phyloP scores from a whole-genome alignment of 2,329 filamentous ascomycete genomes.

The Aspergillus luchuensis region DNA sequence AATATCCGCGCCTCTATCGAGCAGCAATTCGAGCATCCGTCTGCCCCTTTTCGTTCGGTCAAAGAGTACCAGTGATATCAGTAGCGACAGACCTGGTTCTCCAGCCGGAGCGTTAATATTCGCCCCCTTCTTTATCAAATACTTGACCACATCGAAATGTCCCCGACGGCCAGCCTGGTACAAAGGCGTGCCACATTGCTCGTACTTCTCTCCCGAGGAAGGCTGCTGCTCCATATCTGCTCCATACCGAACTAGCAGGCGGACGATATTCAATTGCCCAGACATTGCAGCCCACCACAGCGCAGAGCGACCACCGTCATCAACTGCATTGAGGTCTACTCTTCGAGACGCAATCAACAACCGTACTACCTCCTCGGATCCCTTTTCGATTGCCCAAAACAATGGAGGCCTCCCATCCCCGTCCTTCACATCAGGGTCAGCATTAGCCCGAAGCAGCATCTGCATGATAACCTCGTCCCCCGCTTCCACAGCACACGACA shows the following conservation, averaged over 20 bases:
- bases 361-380: slow-evolving; percentile 26
- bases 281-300: slow-evolving; percentile 27
- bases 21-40: slow-evolving; percentile 23
- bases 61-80: slow-evolving; percentile 22
- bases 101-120: slow-evolving; percentile 25
- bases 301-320: slow-evolving; percentile 22
- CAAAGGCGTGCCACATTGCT: slow-evolving; percentile 21
- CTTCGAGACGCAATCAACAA: slow-evolving; percentile 28
- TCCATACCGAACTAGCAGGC: slow-evolving; percentile 23
- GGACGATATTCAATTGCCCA: slow-evolving; percentile 23
- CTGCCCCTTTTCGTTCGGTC: slow-evolving; percentile 23
- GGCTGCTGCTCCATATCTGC: slow-evolving; percentile 23
- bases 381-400: slow-evolving; percentile 22
- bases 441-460: slow-evolving; percentile 22
- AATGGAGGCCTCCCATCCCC: slow-evolving; percentile 17
- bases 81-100: slow-evolving; percentile 20
- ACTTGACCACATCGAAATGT: slow-evolving; percentile 28
- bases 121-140: slow-evolving; percentile 29
- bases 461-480: slow-evolving; percentile 20
- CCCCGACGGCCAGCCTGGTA: slow-evolving; percentile 27
- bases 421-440: slow-evolving; percentile 13
- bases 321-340: slow-evolving; percentile 22
- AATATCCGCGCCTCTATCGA: slow-evolving; percentile 28
- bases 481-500: slow-evolving; percentile 21
- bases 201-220: slow-evolving; percentile 3